A percentile compares a stretch with the other conserved stretches of the same genome.
Evolutionary conservation across 2,329 filamentous ascomycete genomes (phyloP).

Genomic region (Colletotrichum zoysiae): DNA sequence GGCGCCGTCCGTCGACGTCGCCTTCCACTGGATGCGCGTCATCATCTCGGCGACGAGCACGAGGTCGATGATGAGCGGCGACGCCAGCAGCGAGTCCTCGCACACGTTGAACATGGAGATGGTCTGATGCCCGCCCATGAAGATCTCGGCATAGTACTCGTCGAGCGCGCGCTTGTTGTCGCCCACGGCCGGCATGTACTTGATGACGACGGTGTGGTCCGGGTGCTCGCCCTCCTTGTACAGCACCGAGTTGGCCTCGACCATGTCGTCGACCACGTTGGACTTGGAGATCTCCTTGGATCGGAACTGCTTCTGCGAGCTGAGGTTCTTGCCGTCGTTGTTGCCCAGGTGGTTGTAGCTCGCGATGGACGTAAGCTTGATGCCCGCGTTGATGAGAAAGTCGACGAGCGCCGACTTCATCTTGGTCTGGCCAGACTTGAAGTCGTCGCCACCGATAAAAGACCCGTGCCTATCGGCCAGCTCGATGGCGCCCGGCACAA

Average conservation of each 20-base stretch:
- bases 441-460: constrained; percentile 98
- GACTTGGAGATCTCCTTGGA: constrained; percentile 99
- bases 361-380: constrained; percentile 98
- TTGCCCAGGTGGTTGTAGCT: constrained; percentile 99
- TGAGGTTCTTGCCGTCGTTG: constrained; percentile 99
- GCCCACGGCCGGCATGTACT: constrained; percentile 99
- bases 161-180: constrained; percentile 99
- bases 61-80: constrained; percentile 96
- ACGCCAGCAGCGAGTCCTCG: constrained; percentile 96
- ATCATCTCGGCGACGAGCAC: constrained; percentile 96
- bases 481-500: constrained; percentile 91
- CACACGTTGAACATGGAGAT: constrained; percentile 99
- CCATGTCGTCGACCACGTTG: constrained; percentile 99
- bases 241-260: constrained; percentile 91
- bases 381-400: constrained; percentile 97
- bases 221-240: constrained; percentile 95
- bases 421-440: constrained; percentile 99
- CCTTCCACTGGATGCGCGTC: constrained; percentile 96
- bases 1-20: constrained; percentile 63
- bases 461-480: constrained; percentile 88
- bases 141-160: constrained; percentile 99
- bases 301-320: constrained; percentile 97
- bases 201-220: constrained; percentile 99
- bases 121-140: constrained; percentile 97
- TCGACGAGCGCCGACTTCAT: constrained; percentile 99